Evolutionary conservation across 139 green algal genomes (phyloP).

Genomic region (Diplosphaera chodatii): DNA sequence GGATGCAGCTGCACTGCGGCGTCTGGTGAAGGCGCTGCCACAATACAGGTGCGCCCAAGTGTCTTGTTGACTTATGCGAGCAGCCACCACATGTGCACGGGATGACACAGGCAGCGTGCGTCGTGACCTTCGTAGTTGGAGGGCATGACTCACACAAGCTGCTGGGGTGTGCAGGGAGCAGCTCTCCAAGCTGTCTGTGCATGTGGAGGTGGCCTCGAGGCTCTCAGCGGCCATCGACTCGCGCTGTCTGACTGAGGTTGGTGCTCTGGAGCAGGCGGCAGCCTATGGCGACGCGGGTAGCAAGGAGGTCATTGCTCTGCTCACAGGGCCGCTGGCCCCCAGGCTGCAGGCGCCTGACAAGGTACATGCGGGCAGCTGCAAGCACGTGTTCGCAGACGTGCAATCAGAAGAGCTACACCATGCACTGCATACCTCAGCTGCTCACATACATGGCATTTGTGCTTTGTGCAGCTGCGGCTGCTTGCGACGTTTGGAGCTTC

Average conservation of each 20-base stretch:
- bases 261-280: constrained; percentile 91
- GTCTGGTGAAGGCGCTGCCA: constrained; percentile 73
- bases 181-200: constrained; percentile 68
- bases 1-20: constrained; percentile 50
- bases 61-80: no score
- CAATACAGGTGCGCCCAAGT: no score
- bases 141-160: no score
- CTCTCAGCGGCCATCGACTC: constrained; percentile 60
- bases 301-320: constrained; percentile 83
- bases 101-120: no score
- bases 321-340: constrained; percentile 5
- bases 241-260: constrained; percentile 65
- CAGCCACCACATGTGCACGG: no score
- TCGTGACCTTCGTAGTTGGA: no score
- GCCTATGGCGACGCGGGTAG: constrained; percentile 86
- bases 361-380: no score
- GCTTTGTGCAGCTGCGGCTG: constrained; percentile 76
- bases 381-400: no score
- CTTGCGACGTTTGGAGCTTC: constrained; percentile 89
- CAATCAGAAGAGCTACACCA: no score
- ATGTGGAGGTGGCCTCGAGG: constrained; percentile 75
- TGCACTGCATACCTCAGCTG: no score
- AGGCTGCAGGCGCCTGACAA: constrained; percentile 48
- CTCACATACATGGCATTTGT: no score
- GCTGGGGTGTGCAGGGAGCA: constrained; percentile 48